These are phyloP conservation scores for Strobilomyces echinocephalus DNA, from an alignment of 768 basidiomycete species.

Conservation along the genomic window DNA sequence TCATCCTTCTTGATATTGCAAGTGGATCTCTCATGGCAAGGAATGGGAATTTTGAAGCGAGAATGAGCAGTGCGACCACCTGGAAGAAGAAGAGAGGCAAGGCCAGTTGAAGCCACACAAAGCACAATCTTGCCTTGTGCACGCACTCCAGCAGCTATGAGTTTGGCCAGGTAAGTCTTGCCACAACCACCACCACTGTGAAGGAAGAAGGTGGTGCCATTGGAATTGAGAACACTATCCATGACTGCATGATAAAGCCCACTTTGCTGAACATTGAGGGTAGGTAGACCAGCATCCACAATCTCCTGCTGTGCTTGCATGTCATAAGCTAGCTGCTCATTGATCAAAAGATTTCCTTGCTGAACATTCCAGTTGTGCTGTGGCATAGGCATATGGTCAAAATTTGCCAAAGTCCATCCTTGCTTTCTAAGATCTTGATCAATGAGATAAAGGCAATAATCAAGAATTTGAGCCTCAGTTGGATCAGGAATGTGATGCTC, in stretches of 20 bases:
- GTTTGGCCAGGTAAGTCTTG: background rate
- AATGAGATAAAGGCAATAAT: background rate
- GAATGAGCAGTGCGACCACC: background rate
- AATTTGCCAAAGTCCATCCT: background rate
- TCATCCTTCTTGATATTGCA: conserved; percentile 1
- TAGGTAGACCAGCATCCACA: background rate
- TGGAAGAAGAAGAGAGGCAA: background rate
- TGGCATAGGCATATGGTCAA: background rate
- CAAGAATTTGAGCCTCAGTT: background rate
- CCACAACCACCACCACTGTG: conserved; percentile 24
- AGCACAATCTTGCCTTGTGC: background rate
- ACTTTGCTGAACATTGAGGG: background rate
- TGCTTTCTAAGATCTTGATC: background rate
- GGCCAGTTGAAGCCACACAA: background rate
- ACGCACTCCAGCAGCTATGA: background rate
- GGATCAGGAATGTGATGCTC: background rate
- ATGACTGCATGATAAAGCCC: background rate
- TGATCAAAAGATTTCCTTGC: conserved; percentile 13
- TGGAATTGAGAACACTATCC: background rate
- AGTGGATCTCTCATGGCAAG: background rate
- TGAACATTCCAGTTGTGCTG: conserved; percentile 6
- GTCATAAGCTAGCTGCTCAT: conserved; percentile 5
- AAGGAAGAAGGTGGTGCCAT: conserved; percentile 32
- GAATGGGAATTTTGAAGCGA: conserved; percentile 1
- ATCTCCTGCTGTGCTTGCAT: background rate